Conservation (phyloP, 2,329 filamentous ascomycete species). For the Trichophyton schoenleinii region DNA sequence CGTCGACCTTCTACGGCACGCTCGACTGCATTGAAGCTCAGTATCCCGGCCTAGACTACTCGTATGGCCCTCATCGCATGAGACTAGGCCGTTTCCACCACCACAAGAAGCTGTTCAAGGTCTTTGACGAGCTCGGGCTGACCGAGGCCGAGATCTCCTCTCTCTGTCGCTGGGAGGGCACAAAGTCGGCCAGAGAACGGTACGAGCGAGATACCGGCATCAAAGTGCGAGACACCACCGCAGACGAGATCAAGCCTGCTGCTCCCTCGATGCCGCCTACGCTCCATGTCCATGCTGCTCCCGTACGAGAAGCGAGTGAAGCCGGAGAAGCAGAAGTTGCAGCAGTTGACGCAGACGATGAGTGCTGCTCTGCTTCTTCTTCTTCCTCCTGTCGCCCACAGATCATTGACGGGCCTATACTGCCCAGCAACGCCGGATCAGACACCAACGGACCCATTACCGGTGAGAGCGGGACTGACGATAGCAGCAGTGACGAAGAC, state of each 20-base stretch:
- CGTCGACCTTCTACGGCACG: constrained; percentile 51
- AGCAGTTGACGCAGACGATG: constrained; percentile 4
- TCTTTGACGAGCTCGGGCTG: constrained; percentile 47
- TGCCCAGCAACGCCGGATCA: constrained; percentile 12
- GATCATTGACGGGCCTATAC: background rate
- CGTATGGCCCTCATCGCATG: constrained; percentile 48
- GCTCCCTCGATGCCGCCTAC: constrained; percentile 30
- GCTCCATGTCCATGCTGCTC: constrained; percentile 20
- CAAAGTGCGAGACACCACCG: constrained; percentile 49
- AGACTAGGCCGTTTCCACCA: constrained; percentile 49
- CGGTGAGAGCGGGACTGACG: constrained; percentile 9
- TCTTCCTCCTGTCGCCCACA: background rate
- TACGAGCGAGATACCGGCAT: constrained; percentile 45
- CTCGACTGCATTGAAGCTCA: constrained; percentile 53
- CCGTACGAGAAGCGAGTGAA: too few relatives aligned
- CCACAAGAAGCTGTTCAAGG: constrained; percentile 48
- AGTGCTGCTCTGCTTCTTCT: background rate
- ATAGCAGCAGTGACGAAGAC: constrained; percentile 34
- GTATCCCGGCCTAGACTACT: constrained; percentile 55
- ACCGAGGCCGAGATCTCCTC: constrained; percentile 49
- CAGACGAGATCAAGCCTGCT: constrained; percentile 42
- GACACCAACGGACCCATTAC: constrained; percentile 12
- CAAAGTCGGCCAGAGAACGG: constrained; percentile 35
- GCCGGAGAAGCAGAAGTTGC: constrained; percentile 10
- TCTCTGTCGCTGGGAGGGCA: constrained; percentile 48